A percentile compares a stretch with the other conserved stretches of the same genome.
phyloP scores from a whole-genome alignment of 1,284 basidiomycete genomes.

The Macrocystidia cucumis region DNA sequence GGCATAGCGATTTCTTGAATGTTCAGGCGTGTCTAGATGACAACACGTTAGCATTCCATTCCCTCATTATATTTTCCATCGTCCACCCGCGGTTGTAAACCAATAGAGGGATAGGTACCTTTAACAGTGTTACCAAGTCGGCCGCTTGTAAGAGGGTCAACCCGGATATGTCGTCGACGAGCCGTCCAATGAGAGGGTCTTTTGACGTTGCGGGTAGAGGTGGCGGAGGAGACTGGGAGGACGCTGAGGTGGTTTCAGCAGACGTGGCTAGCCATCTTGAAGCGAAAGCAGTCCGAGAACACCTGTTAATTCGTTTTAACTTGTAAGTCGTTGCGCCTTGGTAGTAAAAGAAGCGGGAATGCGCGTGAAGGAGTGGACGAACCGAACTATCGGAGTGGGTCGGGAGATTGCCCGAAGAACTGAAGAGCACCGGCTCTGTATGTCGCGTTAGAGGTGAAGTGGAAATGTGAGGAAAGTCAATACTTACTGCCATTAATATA shows the following conservation, averaged over 20 bases:
- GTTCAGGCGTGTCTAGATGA: slow-evolving; percentile 79
- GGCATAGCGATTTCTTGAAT: slow-evolving; percentile 98
- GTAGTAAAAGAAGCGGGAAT: too few relatives aligned
- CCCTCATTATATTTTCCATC: not conserved
- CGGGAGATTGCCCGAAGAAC: slow-evolving; percentile 39
- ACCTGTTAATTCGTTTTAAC: slow-evolving; percentile 16
- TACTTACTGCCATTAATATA: slow-evolving; percentile 31
- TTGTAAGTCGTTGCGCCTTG: too few relatives aligned
- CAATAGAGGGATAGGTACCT: slow-evolving; percentile 46
- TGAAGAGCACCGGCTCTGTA: slow-evolving; percentile 40
- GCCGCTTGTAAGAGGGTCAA: slow-evolving; percentile 93
- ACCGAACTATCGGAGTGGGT: slow-evolving; percentile 28
- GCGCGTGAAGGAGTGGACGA: slow-evolving; percentile 18
- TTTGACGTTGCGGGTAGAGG: slow-evolving; percentile 22
- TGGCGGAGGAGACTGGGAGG: slow-evolving; percentile 35
- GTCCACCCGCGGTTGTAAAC: too few relatives aligned
- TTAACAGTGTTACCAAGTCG: slow-evolving; percentile 89
- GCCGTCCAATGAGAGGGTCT: slow-evolving; percentile 73
- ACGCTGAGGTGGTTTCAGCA: slow-evolving; percentile 34
- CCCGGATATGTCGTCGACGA: slow-evolving; percentile 92
- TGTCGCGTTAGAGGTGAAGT: slow-evolving; percentile 5
- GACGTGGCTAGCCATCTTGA: slow-evolving; percentile 42
- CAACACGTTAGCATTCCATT: slow-evolving; percentile 1
- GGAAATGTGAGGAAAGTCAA: slow-evolving; percentile 3
- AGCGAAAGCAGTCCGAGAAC: slow-evolving; percentile 22